Evolutionary conservation across 768 basidiomycete species (phyloP), one percentile per base, ranked within the genome.

Genomic region (Termitomyces sp.): DNA sequence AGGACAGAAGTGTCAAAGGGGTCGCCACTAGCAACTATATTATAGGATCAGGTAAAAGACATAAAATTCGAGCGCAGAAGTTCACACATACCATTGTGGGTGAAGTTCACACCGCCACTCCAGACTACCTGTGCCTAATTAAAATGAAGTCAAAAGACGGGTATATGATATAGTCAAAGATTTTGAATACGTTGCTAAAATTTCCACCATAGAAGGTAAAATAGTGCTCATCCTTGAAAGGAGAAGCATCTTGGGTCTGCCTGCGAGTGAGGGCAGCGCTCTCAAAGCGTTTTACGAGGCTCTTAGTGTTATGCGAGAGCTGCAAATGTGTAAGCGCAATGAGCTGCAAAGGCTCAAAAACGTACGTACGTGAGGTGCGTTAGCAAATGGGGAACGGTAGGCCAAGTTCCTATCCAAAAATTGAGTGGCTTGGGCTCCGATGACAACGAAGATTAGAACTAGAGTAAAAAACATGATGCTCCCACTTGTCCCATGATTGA

Each of bases 161-260:
- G 35, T 2, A 17, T 25, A n/a, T n/a, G 3, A 16, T 35, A 17
- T 14, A 1, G 16, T 17, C 23, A 37, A 5, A 37, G 10, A 83
- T 73, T 83, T 35, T 29, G 37, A 49, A 31, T 45, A 44, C 58
- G 31, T 59, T 59, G 16, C 58, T 54, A 25, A 59, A 59, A 29
- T 59, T 49, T 9, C 41, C 53, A 19, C 53, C 58, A 14, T 27
- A 59, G 11, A 59, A 59, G 19, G 58, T 59, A 9, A 44, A 48
- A 29, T 59, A 59, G 31, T 59, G 58, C 27, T 59, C 53, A 44
- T 59, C 58, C 34, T 40, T 55, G 43, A 55, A 59, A n/a, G 40
- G 35, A 1, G 58, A 23, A 21, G 53, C 58, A 17, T 55, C 58
- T 32, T 48, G 21, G 9, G 54, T 42, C 41, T 59, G 58, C 17